phyloP scores from a whole-genome alignment of 768 basidiomycete genomes.

The Boletus rex-veris region DNA sequence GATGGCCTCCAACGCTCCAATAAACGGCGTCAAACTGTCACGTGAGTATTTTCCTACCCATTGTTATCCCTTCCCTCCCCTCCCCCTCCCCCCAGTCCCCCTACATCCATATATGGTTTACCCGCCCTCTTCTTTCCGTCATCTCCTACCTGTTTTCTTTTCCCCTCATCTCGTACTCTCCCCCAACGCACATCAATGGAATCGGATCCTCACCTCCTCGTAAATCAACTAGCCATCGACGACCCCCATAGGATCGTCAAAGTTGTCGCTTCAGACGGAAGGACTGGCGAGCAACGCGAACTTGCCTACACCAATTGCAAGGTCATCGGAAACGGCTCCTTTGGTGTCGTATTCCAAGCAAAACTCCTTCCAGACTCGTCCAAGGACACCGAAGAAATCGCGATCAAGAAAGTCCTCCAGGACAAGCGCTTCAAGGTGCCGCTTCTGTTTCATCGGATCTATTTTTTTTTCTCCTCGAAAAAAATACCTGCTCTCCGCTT shows the following conservation, averaged over 20 bases:
- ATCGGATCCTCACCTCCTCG: constrained; percentile 23
- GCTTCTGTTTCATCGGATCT: constrained; percentile 8
- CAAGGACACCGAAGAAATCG: constrained; percentile 80
- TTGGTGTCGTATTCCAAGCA: constrained; percentile 98
- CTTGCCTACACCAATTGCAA: constrained; percentile 97
- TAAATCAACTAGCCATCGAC: constrained; percentile 64
- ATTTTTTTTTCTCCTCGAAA: constrained; percentile 5
- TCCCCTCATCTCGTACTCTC: constrained; percentile 32
- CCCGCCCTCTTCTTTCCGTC: constrained; percentile 23
- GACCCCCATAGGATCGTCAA: constrained; percentile 96
- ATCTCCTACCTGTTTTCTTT: constrained; percentile 34
- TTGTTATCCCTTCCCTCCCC: constrained; percentile 13
- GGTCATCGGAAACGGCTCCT: constrained; percentile 98
- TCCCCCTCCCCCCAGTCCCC: constrained; percentile 13
- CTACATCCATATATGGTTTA: constrained; percentile 29
- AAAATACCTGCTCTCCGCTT: neutral
- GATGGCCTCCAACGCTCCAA: constrained; percentile 77
- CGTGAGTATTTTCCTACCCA: constrained; percentile 48
- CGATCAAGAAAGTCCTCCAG: constrained; percentile 99
- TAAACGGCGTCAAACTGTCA: constrained; percentile 86
- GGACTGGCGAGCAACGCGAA: constrained; percentile 81
- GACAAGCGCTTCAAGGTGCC: constrained; percentile 99
- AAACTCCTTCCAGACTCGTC: constrained; percentile 66
- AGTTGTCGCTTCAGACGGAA: constrained; percentile 93
- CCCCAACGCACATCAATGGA: constrained; percentile 21